phyloP scores from a whole-genome alignment of 768 basidiomycete genomes.

The Collybia sordida region DNA sequence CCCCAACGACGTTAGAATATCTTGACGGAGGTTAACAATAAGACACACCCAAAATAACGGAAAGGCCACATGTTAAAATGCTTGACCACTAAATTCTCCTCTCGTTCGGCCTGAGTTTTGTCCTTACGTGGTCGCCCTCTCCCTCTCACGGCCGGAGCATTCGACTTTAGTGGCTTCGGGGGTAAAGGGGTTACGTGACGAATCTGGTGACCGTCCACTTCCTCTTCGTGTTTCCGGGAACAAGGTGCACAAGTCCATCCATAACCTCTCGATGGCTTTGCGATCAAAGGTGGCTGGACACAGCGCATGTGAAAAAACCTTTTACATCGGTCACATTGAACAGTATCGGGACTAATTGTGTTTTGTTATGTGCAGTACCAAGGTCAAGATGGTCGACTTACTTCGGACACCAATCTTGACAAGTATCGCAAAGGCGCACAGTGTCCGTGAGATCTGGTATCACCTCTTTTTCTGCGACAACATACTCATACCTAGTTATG shows the following conservation, averaged over 20 bases:
- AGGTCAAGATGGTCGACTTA: constrained; percentile 38
- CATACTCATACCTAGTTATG: constrained; percentile 85
- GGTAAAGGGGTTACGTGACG: constrained; percentile 52
- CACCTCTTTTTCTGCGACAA: constrained; percentile 92
- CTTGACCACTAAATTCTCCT: constrained; percentile 75
- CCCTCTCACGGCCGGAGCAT: constrained; percentile 70
- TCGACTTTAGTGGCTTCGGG: constrained; percentile 58
- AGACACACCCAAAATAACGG: constrained; percentile 90
- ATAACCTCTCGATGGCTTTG: constrained; percentile 94
- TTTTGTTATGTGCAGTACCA: constrained; percentile 9
- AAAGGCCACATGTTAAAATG: constrained; percentile 93
- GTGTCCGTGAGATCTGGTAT: constrained; percentile 87
- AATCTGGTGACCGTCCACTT: constrained; percentile 74
- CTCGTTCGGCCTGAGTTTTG: constrained; percentile 67
- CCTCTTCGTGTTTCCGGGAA: constrained; percentile 82
- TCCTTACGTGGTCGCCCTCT: constrained; percentile 81
- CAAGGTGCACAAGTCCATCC: constrained; percentile 98
- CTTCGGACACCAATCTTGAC: constrained; percentile 88
- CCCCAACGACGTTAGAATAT: constrained; percentile 8
- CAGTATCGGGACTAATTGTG: constrained; percentile 67
- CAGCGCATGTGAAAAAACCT: constrained; percentile 94
- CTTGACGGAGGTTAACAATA: constrained; percentile 1
- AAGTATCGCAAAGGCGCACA: constrained; percentile 83
- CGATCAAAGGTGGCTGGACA: constrained; percentile 85
- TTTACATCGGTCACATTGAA: constrained; percentile 91